A percentile compares a stretch with the other conserved stretches of the same genome.
Evolutionary conservation across 495 filamentous ascomycete genomes (phyloP).

Genomic region (Aspergillus cavernicola): DNA sequence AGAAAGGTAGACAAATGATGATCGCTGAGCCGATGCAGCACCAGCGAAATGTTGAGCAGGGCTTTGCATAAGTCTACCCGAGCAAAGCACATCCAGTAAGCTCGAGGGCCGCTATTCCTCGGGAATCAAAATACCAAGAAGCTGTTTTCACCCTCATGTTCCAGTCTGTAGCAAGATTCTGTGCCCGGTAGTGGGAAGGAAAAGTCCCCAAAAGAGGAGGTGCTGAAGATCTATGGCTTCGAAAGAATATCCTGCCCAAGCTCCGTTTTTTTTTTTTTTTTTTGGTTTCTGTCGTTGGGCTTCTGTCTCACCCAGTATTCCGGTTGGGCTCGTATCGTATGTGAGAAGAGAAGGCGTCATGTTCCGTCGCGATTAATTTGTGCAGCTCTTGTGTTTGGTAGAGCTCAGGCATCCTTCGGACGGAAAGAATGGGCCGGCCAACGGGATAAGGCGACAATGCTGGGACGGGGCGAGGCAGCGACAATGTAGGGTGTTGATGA

Average conservation of each 20-base stretch:
- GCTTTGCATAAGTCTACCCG: conserved; percentile 16
- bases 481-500: conserved; percentile 15
- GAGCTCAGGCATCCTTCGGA: conserved; percentile 8
- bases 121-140: neutral
- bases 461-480: conserved; percentile 17
- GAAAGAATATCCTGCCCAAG: neutral
- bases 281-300: conserved; percentile 12
- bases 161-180: neutral
- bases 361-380: conserved; percentile 8
- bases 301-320: conserved; percentile 19
- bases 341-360: conserved; percentile 1
- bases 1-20: neutral
- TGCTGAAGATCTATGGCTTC: neutral
- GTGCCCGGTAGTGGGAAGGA: neutral
- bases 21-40: conserved; percentile 7
- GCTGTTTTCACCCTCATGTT: neutral
- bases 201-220: neutral
- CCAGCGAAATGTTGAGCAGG: conserved; percentile 17
- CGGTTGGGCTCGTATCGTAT: conserved; percentile 19
- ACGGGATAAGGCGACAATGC: conserved; percentile 18
- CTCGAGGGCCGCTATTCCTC: conserved; percentile 6
- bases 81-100: conserved; percentile 2
- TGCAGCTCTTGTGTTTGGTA: conserved; percentile 8
- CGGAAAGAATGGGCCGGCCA: conserved; percentile 4
- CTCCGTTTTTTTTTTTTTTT: neutral